Base-by-base conservation (phyloP, 441 rosid genomes). In the Kokia cookei region DNA sequence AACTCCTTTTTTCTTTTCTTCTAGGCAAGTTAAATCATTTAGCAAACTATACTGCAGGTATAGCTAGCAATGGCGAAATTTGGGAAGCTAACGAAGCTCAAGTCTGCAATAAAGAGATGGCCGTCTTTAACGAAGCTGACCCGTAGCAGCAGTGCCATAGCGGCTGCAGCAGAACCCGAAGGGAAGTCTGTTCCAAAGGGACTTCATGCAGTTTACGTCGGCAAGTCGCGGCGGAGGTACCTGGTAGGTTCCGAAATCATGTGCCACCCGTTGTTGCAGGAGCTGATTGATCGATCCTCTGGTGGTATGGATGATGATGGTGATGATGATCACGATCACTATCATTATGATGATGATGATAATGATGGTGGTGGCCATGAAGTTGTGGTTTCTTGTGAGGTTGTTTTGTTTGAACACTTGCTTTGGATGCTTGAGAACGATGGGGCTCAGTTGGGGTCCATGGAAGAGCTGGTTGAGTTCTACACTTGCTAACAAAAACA, bases 361-460 rank as follows among this genome's bases (percentile, higher is more conserved):
- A 71, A 24, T 4, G 37, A 13, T 13, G 37, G 15, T 0, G 86
- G 73, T 3, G 82, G 78, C 29, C 82, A 79, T 2, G 85, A 78
- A 40, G 83, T 83, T n/a, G 91, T 85, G 72, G 93, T 90, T 60
- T 79, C 90, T 65, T 92, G 98, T 78, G 98, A 92, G 79, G 97
- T 92, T 61, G 97, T 94, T 65, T 73, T 94, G 86, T 94, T 94
- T 69, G 97, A 94, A 67, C 98, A 94, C 69, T 82, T 92, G 87
- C 72, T 94, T 76, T 94, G 98, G 98, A 90, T 94, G 97, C 85
- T 94, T 45, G 84, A 89, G 80, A 82, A 77, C 7, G 81, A 80
- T 13, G 85, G 79, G 2, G 76, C 80, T 58, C 91, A 82, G 73
- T 57, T 86, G 73, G 93, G 86, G 37, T 87, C 96, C 82, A 81